Evolutionary conservation across 805 yeast genomes (phyloP).

Genomic region (Isabelozyma gotoi): DNA sequence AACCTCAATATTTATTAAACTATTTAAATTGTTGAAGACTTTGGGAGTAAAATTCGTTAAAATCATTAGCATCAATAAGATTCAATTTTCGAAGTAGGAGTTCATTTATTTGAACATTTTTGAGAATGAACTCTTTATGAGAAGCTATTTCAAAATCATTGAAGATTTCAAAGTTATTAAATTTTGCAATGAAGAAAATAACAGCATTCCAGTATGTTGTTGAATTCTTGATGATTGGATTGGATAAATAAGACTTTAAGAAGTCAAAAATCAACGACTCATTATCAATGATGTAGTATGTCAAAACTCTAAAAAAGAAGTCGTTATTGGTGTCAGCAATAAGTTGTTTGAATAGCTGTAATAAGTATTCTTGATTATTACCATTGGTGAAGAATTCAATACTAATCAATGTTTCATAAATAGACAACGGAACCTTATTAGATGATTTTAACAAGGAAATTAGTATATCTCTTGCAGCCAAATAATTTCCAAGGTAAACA

Average conservation of each 20-base stretch:
- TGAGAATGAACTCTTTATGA: not conserved
- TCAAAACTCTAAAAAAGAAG: conserved; percentile 32
- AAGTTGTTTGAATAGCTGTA: conserved; percentile 25
- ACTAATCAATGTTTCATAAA: conserved; percentile 42
- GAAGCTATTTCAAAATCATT: not conserved
- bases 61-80: not conserved
- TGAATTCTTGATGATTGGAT: conserved; percentile 4
- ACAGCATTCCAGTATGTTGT: not conserved
- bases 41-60: not conserved
- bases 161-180: not conserved
- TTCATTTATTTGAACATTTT: not conserved
- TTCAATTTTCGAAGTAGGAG: not conserved
- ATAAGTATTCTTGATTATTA: conserved; percentile 21
- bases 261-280: conserved; percentile 16
- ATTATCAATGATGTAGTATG: conserved; percentile 19
- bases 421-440: conserved; percentile 28
- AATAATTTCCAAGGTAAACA: conserved; percentile 31
- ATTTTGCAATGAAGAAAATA: not conserved
- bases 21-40: not conserved
- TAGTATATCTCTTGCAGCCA: conserved; percentile 36
- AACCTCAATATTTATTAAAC: too few relatives aligned
- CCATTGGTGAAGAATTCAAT: conserved; percentile 36
- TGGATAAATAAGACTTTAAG: conserved; percentile 11
- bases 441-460: conserved; percentile 19
- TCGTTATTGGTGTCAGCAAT: conserved; percentile 32